Percentiles rank a stretch among this genome's conserved stretches.
Conservation (phyloP, 805 yeast genomes). For the Candida caryicola region DNA sequence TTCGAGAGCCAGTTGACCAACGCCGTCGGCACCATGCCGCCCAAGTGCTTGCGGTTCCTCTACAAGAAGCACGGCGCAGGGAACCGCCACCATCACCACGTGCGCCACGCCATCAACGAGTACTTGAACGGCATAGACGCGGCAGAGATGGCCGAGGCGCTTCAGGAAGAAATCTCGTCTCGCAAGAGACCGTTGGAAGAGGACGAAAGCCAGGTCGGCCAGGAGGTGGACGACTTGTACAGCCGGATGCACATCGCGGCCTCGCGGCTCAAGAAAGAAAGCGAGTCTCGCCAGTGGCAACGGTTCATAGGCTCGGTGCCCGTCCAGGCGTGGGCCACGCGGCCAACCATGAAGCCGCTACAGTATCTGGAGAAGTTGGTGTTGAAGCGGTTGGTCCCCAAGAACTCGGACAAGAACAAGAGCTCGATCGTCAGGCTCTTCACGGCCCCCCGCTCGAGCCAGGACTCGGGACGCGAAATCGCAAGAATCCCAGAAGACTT, state of each 20-base stretch:
- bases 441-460: constrained; percentile 16
- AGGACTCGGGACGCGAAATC: constrained; percentile 50
- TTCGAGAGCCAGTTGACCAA: constrained; percentile 14
- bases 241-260: constrained; percentile 12
- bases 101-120: constrained; percentile 9
- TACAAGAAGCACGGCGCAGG: constrained; percentile 13
- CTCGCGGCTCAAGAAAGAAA: constrained; percentile 9
- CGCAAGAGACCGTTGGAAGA: constrained; percentile 4
- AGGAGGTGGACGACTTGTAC: constrained; percentile 10
- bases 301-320: constrained; percentile 59
- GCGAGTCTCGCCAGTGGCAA: constrained; percentile 22
- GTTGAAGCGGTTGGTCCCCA: constrained; percentile 36
- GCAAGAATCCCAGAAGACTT: constrained; percentile 74
- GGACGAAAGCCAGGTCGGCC: constrained; percentile 1
- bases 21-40: constrained; percentile 14
- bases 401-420: constrained; percentile 13
- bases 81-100: constrained; percentile 11
- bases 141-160: neutral
- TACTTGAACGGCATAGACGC: constrained; percentile 9
- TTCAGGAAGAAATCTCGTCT: neutral
- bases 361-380: constrained; percentile 44
- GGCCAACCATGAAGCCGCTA: constrained; percentile 53
- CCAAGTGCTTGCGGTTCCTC: constrained; percentile 8
- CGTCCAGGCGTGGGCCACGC: constrained; percentile 68
- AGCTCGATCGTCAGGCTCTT: constrained; percentile 32